Base-by-base conservation (phyloP, 2,329 filamentous ascomycete genomes). In the Rasamsonia emersonii region DNA sequence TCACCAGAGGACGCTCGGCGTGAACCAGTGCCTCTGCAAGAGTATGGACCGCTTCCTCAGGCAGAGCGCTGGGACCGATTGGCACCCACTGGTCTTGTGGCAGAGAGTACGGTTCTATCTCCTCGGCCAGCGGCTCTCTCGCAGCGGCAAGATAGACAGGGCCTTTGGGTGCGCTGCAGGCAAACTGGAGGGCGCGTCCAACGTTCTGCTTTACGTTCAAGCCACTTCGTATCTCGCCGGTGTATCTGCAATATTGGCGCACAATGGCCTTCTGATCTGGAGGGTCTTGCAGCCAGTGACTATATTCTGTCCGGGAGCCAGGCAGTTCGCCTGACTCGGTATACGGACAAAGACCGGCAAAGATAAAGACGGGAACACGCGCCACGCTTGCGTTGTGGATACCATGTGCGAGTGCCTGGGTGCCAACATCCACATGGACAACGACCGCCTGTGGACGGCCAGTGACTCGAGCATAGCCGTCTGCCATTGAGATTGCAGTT, bases 151-250 rank as follows among this genome's bases (percentile, higher is more conserved):
- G 62, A 44, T 91, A 88, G 1, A 84, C 81, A 0, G 84, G 83
- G 0, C 83, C 83, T 38, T 76, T 70, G 0, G 83, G 83, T 31
- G 76, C 76, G 10, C 74, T 81, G 35, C 62, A 77, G 0, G 84
- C 81, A 49, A 88, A 89, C 42, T 82, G 81, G 34, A 89, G 54
- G 0, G 84, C 83, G 3, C 84, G 76, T 50, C 83, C 83, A 37
- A 89, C 79, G 62, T 86, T 77, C 61, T 89, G 82, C 67, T 88
- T 89, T 39, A 88, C 73, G 46, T 88, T 89, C 46, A 70, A 70
- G 9, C 82, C 82, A 8, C 78, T 79, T 63, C 83, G 85, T 55
- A 89, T 77, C 62, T 89, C 84, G 4, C 70, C 82, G 0, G 76
- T 63, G 48, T 86, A 91, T 11, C 83, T 70, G 56, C 84, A 89